These are phyloP conservation scores for Citropsis articulata DNA, from an alignment of 345 rosid genomes.

Conservation along the genomic window DNA sequence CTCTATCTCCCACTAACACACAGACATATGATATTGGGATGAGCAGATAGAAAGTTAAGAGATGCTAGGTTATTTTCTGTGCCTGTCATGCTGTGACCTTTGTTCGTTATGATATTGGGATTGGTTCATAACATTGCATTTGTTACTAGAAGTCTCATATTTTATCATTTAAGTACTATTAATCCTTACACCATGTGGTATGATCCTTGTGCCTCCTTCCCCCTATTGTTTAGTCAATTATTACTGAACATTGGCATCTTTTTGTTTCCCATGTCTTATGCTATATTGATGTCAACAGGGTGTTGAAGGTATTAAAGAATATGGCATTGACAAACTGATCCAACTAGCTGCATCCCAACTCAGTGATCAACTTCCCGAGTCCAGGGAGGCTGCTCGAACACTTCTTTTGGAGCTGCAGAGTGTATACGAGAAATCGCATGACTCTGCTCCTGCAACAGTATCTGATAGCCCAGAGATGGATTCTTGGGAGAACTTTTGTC, in stretches of 20 bases:
- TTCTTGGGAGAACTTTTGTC: slow-evolving; percentile 86
- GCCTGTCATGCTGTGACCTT: neutral
- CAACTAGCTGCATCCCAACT: slow-evolving; percentile 86
- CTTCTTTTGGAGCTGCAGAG: slow-evolving; percentile 79
- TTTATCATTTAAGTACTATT: neutral
- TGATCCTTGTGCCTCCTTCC: neutral
- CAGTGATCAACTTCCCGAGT: slow-evolving; percentile 92
- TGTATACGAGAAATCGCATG: slow-evolving; percentile 56
- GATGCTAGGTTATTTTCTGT: neutral
- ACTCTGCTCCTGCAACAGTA: slow-evolving; percentile 25
- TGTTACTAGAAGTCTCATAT: neutral
- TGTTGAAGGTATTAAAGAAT: slow-evolving; percentile 72
- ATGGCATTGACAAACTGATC: slow-evolving; percentile 81
- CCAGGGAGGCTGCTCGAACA: slow-evolving; percentile 88
- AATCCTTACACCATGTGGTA: neutral
- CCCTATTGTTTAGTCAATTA: neutral
- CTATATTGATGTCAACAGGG: slow-evolving; percentile 46
- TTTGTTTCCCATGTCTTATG: neutral
- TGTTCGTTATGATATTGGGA: neutral
- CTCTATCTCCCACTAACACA: neutral
- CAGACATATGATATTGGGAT: neutral
- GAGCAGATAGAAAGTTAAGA: neutral
- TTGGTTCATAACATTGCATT: neutral
- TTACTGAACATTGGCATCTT: neutral
- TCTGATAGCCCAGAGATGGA: slow-evolving; percentile 43